Conservation (phyloP, 352 stramenopile species). For the Thraustotheca clavata region DNA sequence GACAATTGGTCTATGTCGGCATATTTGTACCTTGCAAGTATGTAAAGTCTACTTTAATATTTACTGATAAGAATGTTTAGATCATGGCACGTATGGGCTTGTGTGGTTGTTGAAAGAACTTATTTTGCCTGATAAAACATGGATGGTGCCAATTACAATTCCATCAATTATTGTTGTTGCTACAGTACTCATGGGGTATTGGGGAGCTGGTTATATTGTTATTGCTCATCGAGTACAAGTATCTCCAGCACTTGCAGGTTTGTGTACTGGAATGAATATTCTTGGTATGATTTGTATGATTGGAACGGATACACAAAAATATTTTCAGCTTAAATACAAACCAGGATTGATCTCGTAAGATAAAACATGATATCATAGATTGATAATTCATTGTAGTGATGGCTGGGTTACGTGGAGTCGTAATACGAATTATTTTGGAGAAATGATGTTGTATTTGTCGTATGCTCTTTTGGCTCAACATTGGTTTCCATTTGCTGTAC, state of each 20-base stretch:
- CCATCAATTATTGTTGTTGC: not conserved
- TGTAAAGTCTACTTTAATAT: not conserved
- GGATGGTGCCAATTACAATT: not conserved
- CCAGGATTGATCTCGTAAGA: slow-evolving; percentile 12
- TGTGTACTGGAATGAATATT: slow-evolving; percentile 1
- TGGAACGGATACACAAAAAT: slow-evolving; percentile 18
- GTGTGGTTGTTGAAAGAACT: slow-evolving; percentile 12
- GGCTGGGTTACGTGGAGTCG: slow-evolving; percentile 22
- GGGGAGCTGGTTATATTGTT: slow-evolving; percentile 13
- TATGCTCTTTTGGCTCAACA: slow-evolving; percentile 15
- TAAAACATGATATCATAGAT: not conserved
- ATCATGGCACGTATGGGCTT: not conserved
- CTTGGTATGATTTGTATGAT: not conserved
- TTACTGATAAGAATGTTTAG: slow-evolving; percentile 8
- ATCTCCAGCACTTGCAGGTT: not conserved
- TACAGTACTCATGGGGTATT: slow-evolving; percentile 1
- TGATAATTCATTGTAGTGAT: slow-evolving; percentile 7
- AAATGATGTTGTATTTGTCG: slow-evolving; percentile 17
- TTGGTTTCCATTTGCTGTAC: slow-evolving; percentile 20
- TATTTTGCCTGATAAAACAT: not conserved
- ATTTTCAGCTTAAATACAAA: slow-evolving; percentile 1
- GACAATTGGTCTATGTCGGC: not conserved
- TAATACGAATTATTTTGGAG: slow-evolving; percentile 23
- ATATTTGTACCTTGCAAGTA: not conserved
- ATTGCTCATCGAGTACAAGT: slow-evolving; percentile 7